Percentiles rank a stretch among this genome's conserved stretches.
Conservation (phyloP, 148 eudicot genomes). For the Arbutus unedo region DNA sequence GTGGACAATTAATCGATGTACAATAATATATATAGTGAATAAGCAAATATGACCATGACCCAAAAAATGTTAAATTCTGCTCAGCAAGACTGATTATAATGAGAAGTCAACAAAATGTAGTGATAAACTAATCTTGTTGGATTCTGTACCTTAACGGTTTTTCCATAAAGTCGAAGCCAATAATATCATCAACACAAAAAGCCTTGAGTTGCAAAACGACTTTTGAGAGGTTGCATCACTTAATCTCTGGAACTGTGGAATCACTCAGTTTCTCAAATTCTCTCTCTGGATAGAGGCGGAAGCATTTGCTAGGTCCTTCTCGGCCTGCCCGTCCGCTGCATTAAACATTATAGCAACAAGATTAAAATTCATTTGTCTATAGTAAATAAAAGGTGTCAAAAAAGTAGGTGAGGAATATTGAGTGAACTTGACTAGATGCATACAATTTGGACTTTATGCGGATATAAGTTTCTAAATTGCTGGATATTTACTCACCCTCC, state of each 20-base stretch:
- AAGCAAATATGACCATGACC: not conserved
- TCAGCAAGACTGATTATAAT: not conserved
- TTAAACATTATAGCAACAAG: constrained; percentile 7
- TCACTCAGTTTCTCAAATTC: constrained; percentile 72
- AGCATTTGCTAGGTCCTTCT: constrained; percentile 95
- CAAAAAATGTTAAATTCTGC: not conserved
- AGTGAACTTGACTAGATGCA: constrained; percentile 1
- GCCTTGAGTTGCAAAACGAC: constrained; percentile 95
- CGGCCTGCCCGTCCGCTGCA: constrained; percentile 98
- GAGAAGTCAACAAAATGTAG: not conserved
- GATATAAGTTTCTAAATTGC: not conserved
- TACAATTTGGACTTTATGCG: constrained; percentile 1
- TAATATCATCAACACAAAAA: constrained; percentile 79
- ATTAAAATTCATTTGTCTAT: not conserved
- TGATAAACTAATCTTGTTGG: not conserved
- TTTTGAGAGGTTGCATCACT: constrained; percentile 71
- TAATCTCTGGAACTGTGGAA: constrained; percentile 91
- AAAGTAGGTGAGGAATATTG: not conserved
- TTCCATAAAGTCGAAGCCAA: constrained; percentile 93
- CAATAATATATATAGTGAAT: not conserved
- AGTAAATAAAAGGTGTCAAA: not conserved
- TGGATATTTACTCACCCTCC: not conserved
- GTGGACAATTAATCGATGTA: not conserved
- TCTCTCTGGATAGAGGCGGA: constrained; percentile 82
- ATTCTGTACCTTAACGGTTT: constrained; percentile 65